Conservation (phyloP, 805 yeast species). For the Candida tibetensis region DNA sequence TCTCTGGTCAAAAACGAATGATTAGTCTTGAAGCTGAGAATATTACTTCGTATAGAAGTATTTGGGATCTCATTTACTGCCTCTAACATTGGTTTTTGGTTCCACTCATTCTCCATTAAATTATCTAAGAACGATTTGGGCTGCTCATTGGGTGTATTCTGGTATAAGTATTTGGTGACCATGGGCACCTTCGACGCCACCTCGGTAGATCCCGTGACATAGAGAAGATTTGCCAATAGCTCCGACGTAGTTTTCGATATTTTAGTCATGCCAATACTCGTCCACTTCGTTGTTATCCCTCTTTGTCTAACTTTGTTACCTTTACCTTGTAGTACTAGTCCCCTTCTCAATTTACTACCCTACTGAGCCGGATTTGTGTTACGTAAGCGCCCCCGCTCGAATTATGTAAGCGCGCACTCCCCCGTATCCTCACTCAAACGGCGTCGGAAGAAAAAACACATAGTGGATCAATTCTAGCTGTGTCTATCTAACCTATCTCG, state of each 20-base stretch:
- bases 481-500: too few species aligned
- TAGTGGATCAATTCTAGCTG: too few species aligned
- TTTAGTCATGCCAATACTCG: slow-evolving; percentile 12
- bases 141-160: slow-evolving; percentile 1
- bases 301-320: too few species aligned
- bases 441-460: too few species aligned
- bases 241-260: slow-evolving; percentile 20
- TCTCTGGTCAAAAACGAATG: slow-evolving; percentile 34
- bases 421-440: too few species aligned
- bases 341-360: too few species aligned
- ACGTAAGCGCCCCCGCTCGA: too few species aligned
- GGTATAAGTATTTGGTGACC: slow-evolving; percentile 26
- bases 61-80: slow-evolving; percentile 25
- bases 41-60: slow-evolving; percentile 17
- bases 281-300: too few species aligned
- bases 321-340: too few species aligned
- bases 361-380: too few species aligned
- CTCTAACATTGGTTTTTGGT: slow-evolving; percentile 22
- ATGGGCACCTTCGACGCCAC: slow-evolving; percentile 26
- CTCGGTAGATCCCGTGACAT: slow-evolving; percentile 28
- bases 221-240: slow-evolving; percentile 28
- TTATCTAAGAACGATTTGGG: slow-evolving; percentile 25
- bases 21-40: slow-evolving; percentile 37
- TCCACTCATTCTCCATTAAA: slow-evolving; percentile 30
- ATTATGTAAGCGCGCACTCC: too few species aligned